Conservation (phyloP, 805 yeast genomes). For the Candida nitratophila region DNA sequence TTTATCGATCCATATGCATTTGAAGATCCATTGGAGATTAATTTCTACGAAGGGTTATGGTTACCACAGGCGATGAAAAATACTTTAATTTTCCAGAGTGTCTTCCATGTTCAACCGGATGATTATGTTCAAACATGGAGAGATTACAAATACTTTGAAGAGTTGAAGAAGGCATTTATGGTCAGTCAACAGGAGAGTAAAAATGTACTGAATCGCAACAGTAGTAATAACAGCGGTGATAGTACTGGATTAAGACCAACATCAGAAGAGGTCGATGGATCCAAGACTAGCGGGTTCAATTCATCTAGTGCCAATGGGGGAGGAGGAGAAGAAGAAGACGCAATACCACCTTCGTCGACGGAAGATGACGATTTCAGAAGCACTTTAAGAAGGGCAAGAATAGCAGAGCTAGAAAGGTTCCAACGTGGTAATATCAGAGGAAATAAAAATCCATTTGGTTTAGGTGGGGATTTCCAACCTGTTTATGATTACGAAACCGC, state of each 20-base stretch:
- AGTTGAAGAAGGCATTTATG: constrained; percentile 50
- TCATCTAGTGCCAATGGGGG: too few relatives aligned
- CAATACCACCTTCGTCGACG: not conserved
- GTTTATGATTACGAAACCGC: constrained; percentile 65
- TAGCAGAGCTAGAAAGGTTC: constrained; percentile 24
- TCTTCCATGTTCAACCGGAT: constrained; percentile 94
- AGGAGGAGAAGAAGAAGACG: not conserved
- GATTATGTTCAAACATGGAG: constrained; percentile 85
- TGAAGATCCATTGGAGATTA: constrained; percentile 78
- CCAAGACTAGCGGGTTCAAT: not conserved
- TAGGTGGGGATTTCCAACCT: constrained; percentile 4
- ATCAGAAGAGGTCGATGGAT: not conserved
- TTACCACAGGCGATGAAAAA: constrained; percentile 75
- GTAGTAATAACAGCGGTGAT: not conserved
- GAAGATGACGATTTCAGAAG: constrained; percentile 7
- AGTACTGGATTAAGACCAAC: not conserved
- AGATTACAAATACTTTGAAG: constrained; percentile 70
- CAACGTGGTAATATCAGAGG: constrained; percentile 10
- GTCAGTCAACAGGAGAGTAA: constrained; percentile 14
- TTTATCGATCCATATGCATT: constrained; percentile 85
- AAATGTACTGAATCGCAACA: not conserved
- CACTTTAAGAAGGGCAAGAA: constrained; percentile 15
- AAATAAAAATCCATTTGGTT: constrained; percentile 9
- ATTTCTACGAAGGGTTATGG: constrained; percentile 84
- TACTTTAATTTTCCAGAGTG: constrained; percentile 71